Percentiles rank a stretch among this genome's conserved stretches.
Evolutionary conservation across 768 basidiomycete species (phyloP).

Genomic region (Roridomyces roridus): DNA sequence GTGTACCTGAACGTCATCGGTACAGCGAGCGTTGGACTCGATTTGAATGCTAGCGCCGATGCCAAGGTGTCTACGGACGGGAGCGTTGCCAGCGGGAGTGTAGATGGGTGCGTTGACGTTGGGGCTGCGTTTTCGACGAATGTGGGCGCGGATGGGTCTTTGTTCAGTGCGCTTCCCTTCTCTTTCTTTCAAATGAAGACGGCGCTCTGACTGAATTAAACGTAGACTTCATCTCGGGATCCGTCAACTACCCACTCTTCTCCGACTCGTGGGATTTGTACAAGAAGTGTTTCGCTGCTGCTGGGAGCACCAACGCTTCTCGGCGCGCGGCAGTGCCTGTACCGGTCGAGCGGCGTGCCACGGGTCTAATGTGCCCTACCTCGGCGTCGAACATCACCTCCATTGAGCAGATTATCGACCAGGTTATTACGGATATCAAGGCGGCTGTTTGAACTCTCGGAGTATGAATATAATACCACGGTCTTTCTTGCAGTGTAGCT

Average conservation of each 20-base stretch:
- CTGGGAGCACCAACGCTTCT: conserved; percentile 2
- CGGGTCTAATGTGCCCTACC: neutral
- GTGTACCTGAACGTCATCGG: conserved; percentile 10
- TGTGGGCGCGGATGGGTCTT: conserved; percentile 2
- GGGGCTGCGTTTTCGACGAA: conserved; percentile 6
- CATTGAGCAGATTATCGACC: conserved; percentile 17
- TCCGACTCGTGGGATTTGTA: conserved; percentile 16
- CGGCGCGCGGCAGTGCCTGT: neutral
- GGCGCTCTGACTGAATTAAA: neutral
- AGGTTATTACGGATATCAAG: neutral
- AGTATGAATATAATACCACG: too few relatives aligned
- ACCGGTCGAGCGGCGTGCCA: neutral
- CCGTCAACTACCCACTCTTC: conserved; percentile 4
- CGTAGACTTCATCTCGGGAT: neutral
- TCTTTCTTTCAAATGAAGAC: too few relatives aligned
- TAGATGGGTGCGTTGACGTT: conserved; percentile 19
- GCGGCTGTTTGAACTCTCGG: too few relatives aligned
- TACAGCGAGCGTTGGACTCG: neutral
- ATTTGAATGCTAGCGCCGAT: neutral
- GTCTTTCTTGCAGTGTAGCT: too few relatives aligned
- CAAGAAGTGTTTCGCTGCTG: neutral
- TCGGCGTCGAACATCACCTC: neutral
- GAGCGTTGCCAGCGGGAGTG: conserved; percentile 10
- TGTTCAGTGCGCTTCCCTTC: neutral
- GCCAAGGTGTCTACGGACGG: neutral